Evolutionary conservation across 768 basidiomycete genomes (phyloP), one percentile per base, ranked within the genome.

Genomic region (Leccinum pellstonianum): DNA sequence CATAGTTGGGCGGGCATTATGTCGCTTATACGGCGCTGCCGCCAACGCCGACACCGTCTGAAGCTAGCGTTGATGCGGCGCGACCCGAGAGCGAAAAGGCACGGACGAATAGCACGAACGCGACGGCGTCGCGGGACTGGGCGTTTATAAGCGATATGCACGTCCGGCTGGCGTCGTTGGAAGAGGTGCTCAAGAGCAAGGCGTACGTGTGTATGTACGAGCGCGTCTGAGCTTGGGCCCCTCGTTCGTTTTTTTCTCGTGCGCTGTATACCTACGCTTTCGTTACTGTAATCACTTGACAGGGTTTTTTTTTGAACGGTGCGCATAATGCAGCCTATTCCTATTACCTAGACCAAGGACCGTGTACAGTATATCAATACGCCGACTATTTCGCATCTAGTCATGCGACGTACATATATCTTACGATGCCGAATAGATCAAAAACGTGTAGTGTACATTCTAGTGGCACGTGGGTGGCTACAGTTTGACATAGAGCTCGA

Each of bases 191-290:
- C 68, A 89, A 87, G 73, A 87, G 88, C 59, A 95, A 91, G 72
- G 94, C 95, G 37, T 98, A 97, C 73, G 83, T 97, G 53, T 93
- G 93, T 76, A 94, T 95, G 87, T 93, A 93, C 70, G 91, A 93
- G 77, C 82, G 88, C 56, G 78, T 88, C 67, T 87, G 62, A 73
- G n/a, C 17, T n/a, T n/a, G 37, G 15, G 15, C 38, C 38, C 38
- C 38, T 41, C 17, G 8, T 52, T 21, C 29, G 14, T 43, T 37
- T 46, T 46, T 46, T 14, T n/a, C 21, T 10, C 27, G 7, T 41
- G 23, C 11, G n/a, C n/a, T 1, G 25, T 50, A 25, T 37, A 33
- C 33, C 11, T 33, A 35, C 33, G 12, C 33, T 35, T 37, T 37
- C n/a, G 46, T 9, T 47, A 46, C 47, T 48, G 11, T 47, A 47